Evolutionary conservation across 1,139 yeast species (phyloP), one percentile per base, ranked within the genome.

Genomic region (Taiozyma onychis): DNA sequence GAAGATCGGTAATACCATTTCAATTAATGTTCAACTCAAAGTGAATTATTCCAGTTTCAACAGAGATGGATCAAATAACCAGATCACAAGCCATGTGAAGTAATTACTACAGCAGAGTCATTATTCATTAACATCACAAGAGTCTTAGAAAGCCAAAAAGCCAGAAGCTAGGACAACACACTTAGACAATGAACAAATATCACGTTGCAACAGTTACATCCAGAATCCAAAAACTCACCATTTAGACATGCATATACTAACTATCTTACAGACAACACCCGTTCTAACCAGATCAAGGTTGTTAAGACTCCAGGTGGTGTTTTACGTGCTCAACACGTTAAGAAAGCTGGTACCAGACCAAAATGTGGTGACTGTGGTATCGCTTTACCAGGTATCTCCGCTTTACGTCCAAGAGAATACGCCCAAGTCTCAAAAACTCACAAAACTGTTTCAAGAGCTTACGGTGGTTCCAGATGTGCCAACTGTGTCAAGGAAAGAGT

Each of bases 281-380:
- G 85, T 78, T 91, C 98, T 68, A 93, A 93, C 96, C 88, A 86
- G 84, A 91, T 91, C 83, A 90, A 88, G 93, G 95, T 91, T 78
- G 95, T 91, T 70, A 93, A 90, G 88, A 93, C 99, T 79, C 98
- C 99, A 77, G 99, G 99, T 83, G 97, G 97, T 74, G 86, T 85
- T 77, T 85, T 93, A 76, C 86, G 90, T 73, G 96, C 96, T 76
- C 97, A 89, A 77, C 98, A 93, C 81, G 80, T 88, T 75, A 90
- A 90, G 87, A 93, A 93, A 85, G 73, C 74, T 69, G 97, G 95
- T 71, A 76, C 96, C 72, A 85, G 95, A 79, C 95, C 95, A 77
- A 91, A 90, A 81, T 93, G 99, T 81, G 98, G 97, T 83, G 98
- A 90, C 85, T 88, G 96, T 78, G 97, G 97, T 76, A 71, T 72